Conservation (phyloP, 2,329 filamentous ascomycete species). For the Phialocephala subalpina region DNA sequence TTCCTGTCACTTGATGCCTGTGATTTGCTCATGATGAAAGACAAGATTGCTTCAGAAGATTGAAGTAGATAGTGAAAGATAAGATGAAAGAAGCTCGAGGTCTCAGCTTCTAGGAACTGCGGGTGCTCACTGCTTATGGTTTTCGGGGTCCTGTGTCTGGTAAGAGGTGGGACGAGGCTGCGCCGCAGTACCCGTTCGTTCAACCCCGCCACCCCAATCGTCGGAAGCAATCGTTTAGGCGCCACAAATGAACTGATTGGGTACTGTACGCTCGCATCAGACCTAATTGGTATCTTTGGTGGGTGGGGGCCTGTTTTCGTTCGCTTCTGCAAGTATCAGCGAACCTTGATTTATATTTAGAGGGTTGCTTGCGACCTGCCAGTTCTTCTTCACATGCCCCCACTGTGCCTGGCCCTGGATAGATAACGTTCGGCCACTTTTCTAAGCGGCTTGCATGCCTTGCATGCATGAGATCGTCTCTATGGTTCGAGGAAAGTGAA, state of each 20-base stretch:
- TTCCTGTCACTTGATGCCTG: neutral
- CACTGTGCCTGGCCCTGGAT: neutral
- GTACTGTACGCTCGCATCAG: neutral
- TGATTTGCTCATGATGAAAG: conserved; percentile 5
- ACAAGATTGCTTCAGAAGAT: neutral
- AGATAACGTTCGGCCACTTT: neutral
- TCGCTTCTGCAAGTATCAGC: neutral
- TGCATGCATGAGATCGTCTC: neutral
- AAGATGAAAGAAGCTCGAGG: conserved; percentile 1
- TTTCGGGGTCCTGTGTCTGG: neutral
- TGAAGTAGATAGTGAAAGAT: neutral
- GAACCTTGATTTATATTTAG: conserved; percentile 4
- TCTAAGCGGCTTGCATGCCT: neutral
- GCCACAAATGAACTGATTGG: neutral
- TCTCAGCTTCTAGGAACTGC: neutral
- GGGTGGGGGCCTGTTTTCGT: neutral
- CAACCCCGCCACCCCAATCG: conserved; percentile 6
- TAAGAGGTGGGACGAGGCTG: neutral
- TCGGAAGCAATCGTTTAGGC: neutral
- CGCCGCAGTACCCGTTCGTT: neutral
- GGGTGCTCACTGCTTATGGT: conserved; percentile 3
- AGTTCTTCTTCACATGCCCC: neutral
- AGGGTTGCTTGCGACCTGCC: neutral
- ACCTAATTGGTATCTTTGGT: neutral
- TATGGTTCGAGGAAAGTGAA: neutral